These are phyloP conservation scores for Cornus controversa DNA, from an alignment of 148 eudicot species.

Conservation along the genomic window DNA sequence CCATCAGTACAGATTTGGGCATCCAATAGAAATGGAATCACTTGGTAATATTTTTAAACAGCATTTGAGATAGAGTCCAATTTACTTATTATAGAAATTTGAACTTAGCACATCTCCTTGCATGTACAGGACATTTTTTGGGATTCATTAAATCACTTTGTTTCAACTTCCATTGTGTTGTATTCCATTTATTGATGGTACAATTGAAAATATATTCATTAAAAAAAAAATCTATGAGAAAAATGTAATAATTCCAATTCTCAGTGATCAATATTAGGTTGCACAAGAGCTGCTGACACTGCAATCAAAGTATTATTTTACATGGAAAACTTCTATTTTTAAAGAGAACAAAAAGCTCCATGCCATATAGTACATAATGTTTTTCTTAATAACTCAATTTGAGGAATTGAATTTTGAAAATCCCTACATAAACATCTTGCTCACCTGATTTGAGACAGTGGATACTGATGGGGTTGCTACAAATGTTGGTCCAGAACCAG, in stretches of 20 bases:
- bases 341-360: neutral
- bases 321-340: neutral
- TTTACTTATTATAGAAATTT: too few species aligned
- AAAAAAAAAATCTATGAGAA: neutral
- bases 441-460: constrained; percentile 55
- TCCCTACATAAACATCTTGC: constrained; percentile 5
- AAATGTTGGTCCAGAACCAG: constrained; percentile 42
- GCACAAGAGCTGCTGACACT: neutral
- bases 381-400: neutral
- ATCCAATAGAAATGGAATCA: neutral
- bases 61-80: neutral
- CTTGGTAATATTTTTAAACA: too few species aligned
- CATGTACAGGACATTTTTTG: neutral
- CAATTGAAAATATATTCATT: neutral
- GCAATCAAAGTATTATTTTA: neutral
- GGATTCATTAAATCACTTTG: neutral
- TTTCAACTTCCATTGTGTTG: neutral
- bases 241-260: neutral
- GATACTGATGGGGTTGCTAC: constrained; percentile 33
- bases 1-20: neutral
- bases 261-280: neutral
- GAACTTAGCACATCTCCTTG: neutral
- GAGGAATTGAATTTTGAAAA: neutral
- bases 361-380: neutral
- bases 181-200: neutral